Evolutionary conservation across 2,329 filamentous ascomycete species (phyloP).

Genomic region (Mycosphaerella arachidis): DNA sequence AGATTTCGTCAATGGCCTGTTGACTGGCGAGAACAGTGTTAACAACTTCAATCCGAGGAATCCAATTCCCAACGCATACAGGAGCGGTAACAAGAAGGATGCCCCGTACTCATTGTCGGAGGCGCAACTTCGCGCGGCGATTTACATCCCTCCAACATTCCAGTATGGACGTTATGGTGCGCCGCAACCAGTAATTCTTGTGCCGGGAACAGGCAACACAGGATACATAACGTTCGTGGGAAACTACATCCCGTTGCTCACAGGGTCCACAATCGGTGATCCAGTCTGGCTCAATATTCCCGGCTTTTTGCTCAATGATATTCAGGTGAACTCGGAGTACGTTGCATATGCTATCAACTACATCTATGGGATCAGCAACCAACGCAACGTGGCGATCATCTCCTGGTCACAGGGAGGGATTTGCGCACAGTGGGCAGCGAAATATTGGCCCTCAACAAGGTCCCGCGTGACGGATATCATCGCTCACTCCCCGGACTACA

Average conservation of each 20-base stretch:
- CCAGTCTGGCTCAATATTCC: constrained; percentile 55
- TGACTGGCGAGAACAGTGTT: constrained; percentile 21
- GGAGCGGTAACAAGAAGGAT: constrained; percentile 37
- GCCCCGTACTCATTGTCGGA: constrained; percentile 48
- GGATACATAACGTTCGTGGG: constrained; percentile 43
- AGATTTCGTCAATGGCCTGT: constrained; percentile 19
- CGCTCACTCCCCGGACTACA: constrained; percentile 50
- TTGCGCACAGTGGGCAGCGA: constrained; percentile 53
- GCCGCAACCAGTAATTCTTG: constrained; percentile 44
- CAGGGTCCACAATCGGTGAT: constrained; percentile 41
- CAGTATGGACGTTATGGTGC: constrained; percentile 36
- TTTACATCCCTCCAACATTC: constrained; percentile 49
- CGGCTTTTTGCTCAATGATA: constrained; percentile 42
- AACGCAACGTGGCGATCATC: constrained; percentile 41
- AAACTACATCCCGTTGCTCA: constrained; percentile 48
- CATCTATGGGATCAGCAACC: constrained; percentile 39
- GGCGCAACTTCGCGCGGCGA: constrained; percentile 44
- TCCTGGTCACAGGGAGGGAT: constrained; percentile 54
- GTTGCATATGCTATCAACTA: constrained; percentile 57
- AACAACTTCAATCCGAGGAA: constrained; percentile 25
- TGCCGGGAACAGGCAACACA: constrained; percentile 51
- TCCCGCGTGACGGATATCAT: constrained; percentile 46
- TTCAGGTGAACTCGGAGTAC: constrained; percentile 50
- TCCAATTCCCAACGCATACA: constrained; percentile 32
- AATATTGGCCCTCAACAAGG: constrained; percentile 52